Conservation (phyloP, 306 rosid species). For the Cucumis melo region DNA sequence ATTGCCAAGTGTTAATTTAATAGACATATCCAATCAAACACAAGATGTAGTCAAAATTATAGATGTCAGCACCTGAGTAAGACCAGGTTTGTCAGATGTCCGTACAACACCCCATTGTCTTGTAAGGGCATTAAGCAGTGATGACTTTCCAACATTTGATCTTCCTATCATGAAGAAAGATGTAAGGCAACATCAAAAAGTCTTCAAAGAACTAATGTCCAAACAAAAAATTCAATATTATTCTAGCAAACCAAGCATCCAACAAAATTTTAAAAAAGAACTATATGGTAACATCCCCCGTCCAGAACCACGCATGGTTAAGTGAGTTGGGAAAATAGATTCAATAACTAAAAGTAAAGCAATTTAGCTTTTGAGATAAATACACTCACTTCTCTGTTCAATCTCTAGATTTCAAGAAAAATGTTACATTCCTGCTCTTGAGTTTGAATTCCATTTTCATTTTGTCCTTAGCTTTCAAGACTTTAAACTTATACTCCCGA, state of each 20-base stretch:
- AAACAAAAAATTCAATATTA: not conserved
- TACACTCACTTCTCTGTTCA: no score
- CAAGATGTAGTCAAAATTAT: not conserved
- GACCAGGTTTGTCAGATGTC: slow-evolving; percentile 91
- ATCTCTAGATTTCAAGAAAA: no score
- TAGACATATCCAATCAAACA: not conserved
- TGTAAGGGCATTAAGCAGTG: slow-evolving; percentile 84
- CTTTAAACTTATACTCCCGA: no score
- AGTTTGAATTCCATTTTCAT: no score
- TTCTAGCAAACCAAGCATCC: not conserved
- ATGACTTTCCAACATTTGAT: slow-evolving; percentile 95
- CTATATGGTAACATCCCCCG: not conserved
- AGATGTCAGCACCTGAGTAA: slow-evolving; percentile 48
- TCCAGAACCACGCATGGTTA: not conserved
- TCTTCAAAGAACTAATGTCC: not conserved
- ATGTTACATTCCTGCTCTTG: no score
- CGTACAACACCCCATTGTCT: slow-evolving; percentile 96
- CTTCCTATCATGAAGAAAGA: slow-evolving; percentile 39
- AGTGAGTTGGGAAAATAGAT: not conserved
- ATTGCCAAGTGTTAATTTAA: slow-evolving; percentile 2
- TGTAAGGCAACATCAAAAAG: not conserved
- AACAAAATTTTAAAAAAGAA: not conserved
- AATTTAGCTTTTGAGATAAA: not conserved
- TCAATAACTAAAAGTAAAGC: not conserved
- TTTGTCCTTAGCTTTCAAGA: no score